Conservation (phyloP, 352 stramenopile genomes). For the Phytophthora chlamydospora region DNA sequence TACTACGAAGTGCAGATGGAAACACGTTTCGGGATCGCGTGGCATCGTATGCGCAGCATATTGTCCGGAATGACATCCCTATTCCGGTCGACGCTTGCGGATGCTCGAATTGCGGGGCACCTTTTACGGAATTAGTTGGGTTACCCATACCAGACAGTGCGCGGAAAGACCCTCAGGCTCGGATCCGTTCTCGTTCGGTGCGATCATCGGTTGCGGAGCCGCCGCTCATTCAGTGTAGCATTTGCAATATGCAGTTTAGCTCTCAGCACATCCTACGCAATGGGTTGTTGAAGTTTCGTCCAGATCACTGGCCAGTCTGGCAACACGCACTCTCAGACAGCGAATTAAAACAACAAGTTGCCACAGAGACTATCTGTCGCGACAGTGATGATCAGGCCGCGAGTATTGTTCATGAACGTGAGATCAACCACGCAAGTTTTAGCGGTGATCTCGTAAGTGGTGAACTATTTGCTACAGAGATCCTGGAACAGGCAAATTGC, state of each 20-base stretch:
- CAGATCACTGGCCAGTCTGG: not conserved
- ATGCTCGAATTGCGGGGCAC: not conserved
- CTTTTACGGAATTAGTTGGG: not conserved
- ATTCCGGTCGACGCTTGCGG: not conserved
- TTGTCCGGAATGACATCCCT: not conserved
- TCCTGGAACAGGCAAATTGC: not conserved
- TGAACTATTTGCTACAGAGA: not conserved
- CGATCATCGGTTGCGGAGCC: not conserved
- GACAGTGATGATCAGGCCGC: not conserved
- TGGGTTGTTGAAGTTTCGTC: not conserved
- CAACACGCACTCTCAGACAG: not conserved
- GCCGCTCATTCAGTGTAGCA: not conserved
- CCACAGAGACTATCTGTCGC: not conserved
- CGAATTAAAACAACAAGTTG: not conserved
- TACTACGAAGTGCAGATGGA: not conserved
- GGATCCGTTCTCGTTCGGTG: not conserved
- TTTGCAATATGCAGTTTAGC: not conserved
- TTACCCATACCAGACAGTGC: not conserved
- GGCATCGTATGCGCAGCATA: not conserved
- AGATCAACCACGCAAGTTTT: not conserved
- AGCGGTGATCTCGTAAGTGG: not conserved
- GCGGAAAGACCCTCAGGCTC: not conserved
- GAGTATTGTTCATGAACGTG: not conserved
- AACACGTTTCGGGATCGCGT: conserved; percentile 1
- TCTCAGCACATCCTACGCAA: conserved; percentile 1